Base-by-base conservation (phyloP, 164 flowering plant genomes). In the Vitis riparia region DNA sequence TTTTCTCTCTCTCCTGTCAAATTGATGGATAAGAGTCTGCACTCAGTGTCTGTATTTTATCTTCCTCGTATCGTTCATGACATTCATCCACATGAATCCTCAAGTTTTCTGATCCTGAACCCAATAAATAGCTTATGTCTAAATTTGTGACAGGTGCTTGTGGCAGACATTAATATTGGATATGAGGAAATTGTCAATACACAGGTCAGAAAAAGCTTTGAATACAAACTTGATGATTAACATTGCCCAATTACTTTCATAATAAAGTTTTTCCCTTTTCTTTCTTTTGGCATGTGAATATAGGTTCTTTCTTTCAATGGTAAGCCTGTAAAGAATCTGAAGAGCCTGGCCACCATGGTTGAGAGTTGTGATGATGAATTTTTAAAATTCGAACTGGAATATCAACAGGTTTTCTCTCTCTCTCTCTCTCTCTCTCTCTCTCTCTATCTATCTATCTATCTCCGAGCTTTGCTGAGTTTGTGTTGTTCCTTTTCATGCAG, bases 111-210 rank as follows among this genome's bases (percentile, higher is more conserved):
- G 73, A 55, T 15, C 68, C 68, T 9, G 73, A 4, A 53, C 56
- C n/a, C 56, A 13, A 11, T n/a, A 14, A 53, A 37, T 6, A 37
- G 44, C 15, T 19, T 68, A 8, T 30, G 30, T 19, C 15, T 59
- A 66, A 37, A 27, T 58, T 44, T 15, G 5, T 14, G 8, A 6
- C 44, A 91, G 98, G 98, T 91, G 27, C 93, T 91, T 71, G 98
- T 86, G 62, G 88, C 98, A 68, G 97, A 91, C 73, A 91, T 93
- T 70, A 93, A 91, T 69, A 89, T 91, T 52, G 98, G 98, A 16
- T 93, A 91, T 62, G 98, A 90, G 71, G 97, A 91, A 27, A 88
- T 93, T 70, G 98, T 93, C 37, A 91, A 93, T 75, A 91, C 94
- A 50, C 96, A 93, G 97, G 97, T 93, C 8, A 30, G 30, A 62